Base-by-base conservation (phyloP, 768 basidiomycete species). In the Postia placenta region DNA sequence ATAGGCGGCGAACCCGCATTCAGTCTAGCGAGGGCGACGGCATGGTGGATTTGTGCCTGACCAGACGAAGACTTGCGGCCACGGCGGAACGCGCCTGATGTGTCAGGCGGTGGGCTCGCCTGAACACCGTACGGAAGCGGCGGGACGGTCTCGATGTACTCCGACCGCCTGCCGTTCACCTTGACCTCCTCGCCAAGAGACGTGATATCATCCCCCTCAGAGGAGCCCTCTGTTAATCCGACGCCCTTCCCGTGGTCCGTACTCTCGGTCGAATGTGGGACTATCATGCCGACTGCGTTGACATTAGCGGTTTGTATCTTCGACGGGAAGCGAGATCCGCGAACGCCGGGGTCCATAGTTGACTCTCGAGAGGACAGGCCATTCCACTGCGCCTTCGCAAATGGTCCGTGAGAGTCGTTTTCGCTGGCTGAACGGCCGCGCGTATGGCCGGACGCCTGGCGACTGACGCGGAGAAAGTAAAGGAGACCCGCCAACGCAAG, bases 401-500 rank as follows among this genome's bases (percentile, higher is more conserved):
- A 33, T 3, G 33, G 37, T 15, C 44, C 41, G 4, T 27, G 20
- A 11, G 47, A 40, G 14, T 44, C 48, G 42, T 44, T 20, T 22
- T 45, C 50, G 42, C 24, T 47, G 25, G 24, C 23, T 23, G 42
- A 40, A 22, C 52, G 48, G 30, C 51, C 49, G 44, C 57, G 57
- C 17, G 51, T 52, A 9, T 49, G 54, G 19, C 50, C 49, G 33
- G 52, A 54, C 11, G 43, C 41, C 35, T 52, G 57, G 39, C 54
- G 52, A 44, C 58, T 52, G 25, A 55, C 30, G 40, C 51, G 50
- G 61, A 65, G 53, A 58, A 25, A 54, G 57, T 44, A 50, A 51
- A 56, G 64, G 28, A 71, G 52, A 28, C 62, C 67, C 28, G 69
- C 49, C 51, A 69, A 66, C 47, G 70, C 45, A 5, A 66, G 57